A percentile compares a stretch with the other conserved stretches of the same genome.
phyloP scores from a whole-genome alignment of 495 filamentous ascomycete genomes.

The Clohesyomyces aquaticus region DNA sequence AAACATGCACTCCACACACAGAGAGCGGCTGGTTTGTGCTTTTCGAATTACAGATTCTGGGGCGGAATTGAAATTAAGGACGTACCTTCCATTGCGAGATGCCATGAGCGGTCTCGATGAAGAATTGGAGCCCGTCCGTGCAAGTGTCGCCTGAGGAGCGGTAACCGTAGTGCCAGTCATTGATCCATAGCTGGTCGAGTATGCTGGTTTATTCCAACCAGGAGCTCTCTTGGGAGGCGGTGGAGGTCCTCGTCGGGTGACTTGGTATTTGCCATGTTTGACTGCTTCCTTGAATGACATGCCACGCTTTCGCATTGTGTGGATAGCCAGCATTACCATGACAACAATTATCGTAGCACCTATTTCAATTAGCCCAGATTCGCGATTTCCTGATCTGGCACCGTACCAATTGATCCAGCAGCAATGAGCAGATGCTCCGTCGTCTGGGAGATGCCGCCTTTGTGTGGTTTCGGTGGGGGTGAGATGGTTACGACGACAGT shows the following conservation, averaged over 20 bases:
- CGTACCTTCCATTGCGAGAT: slow-evolving; percentile 30
- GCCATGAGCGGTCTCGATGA: slow-evolving; percentile 36
- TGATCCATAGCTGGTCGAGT: slow-evolving; percentile 13
- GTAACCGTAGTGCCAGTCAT: slow-evolving; percentile 16
- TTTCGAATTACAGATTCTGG: background rate
- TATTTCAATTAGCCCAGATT: slow-evolving; percentile 4
- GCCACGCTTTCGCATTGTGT: slow-evolving; percentile 39
- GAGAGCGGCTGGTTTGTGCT: slow-evolving; percentile 3
- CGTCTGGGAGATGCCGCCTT: slow-evolving; percentile 31
- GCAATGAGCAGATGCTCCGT: slow-evolving; percentile 40
- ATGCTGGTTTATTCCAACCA: slow-evolving; percentile 19
- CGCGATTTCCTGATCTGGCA: background rate
- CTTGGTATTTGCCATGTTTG: slow-evolving; percentile 25
- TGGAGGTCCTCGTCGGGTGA: slow-evolving; percentile 26
- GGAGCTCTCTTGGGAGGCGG: slow-evolving; percentile 16
- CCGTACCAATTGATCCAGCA: slow-evolving; percentile 40
- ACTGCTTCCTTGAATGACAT: slow-evolving; percentile 28
- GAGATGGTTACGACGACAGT: slow-evolving; percentile 27
- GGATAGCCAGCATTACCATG: slow-evolving; percentile 33
- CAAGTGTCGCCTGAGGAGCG: slow-evolving; percentile 17
- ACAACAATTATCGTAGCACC: slow-evolving; percentile 39
- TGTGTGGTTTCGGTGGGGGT: slow-evolving; percentile 24
- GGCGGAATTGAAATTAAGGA: slow-evolving; percentile 5
- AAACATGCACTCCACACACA: slow-evolving; percentile 4
- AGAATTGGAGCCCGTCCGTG: slow-evolving; percentile 31